Evolutionary conservation across 176 grass and related monocot species (phyloP), one percentile per base, ranked within the genome.

Genomic region (Cocos nucifera): DNA sequence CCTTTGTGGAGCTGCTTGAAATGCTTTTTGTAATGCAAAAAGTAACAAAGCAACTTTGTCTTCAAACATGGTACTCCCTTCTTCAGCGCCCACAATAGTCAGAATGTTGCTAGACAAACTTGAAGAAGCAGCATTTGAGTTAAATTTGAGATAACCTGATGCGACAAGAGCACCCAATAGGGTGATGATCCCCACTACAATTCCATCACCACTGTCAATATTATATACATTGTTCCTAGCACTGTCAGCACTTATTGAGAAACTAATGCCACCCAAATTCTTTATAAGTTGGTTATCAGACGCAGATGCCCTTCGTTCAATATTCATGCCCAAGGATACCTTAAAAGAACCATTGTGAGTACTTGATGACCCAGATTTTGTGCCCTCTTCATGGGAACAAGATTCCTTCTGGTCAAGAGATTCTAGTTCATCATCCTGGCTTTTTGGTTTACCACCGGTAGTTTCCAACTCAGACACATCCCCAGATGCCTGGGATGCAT

Each of bases 11-110:
- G 83, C 84, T 64, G 92, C 78, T 77, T 97, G 86, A 61, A 97
- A 85, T 62, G 87, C 81, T 79, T 97, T 91, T 69, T 97, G 92
- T 50, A 97, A 80, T 66, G 92, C 92, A 85, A 97, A 97, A 39
- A 91, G 83, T 68, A 97, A 63, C 70, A 97, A 65, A 4, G 84
- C 72, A 24, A 83, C 70, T 77, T 73, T 97, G 54, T 97, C 92
- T 68, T 97, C 87, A 32, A 77, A 83, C 80, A 88, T 65, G 27
- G 62, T 61, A 77, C 73, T 89, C 77, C 90, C 87, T 71, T 91
- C 89, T 79, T 85, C 84, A 80, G 72, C 51, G 62, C 57, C 49
- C 77, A 68, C 32, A 49, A 68, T 72, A 5, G 63, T 74, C 58
- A 72, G 71, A 85, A 78, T 32, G 71, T 69, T 75, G 77, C 72